phyloP scores from a whole-genome alignment of 2,329 filamentous ascomycete genomes.

The Neofusicoccum sp. region DNA sequence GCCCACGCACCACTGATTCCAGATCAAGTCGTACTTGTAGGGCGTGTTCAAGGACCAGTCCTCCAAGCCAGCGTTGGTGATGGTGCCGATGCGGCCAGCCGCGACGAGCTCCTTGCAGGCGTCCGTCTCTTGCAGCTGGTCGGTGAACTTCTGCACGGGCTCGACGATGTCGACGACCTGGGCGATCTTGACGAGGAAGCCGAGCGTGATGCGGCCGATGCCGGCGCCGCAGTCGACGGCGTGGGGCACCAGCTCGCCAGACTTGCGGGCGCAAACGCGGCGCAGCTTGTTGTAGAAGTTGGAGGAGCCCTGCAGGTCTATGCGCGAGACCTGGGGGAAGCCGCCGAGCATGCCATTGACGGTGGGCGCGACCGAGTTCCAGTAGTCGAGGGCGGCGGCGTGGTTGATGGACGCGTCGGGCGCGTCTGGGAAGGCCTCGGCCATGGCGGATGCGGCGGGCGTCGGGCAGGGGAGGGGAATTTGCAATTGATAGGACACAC shows the following conservation, averaged over 20 bases:
- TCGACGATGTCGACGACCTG: slow-evolving; percentile 79
- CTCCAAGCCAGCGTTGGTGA: slow-evolving; percentile 76
- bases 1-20: slow-evolving; percentile 89
- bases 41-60: slow-evolving; percentile 58
- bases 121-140: slow-evolving; percentile 51
- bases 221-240: slow-evolving; percentile 66
- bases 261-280: slow-evolving; percentile 31
- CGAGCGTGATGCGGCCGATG: slow-evolving; percentile 81
- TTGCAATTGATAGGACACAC: slow-evolving; percentile 1
- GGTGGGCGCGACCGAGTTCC: slow-evolving; percentile 55
- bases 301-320: slow-evolving; percentile 71
- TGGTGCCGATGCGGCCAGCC: slow-evolving; percentile 58
- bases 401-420: slow-evolving; percentile 50
- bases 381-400: slow-evolving; percentile 51
- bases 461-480: not conserved
- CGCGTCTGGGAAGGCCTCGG: slow-evolving; percentile 25
- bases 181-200: slow-evolving; percentile 72
- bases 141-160: slow-evolving; percentile 80
- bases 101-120: slow-evolving; percentile 36
- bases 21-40: slow-evolving; percentile 74
- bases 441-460: slow-evolving; percentile 4
- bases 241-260: slow-evolving; percentile 30
- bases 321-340: slow-evolving; percentile 67
- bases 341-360: slow-evolving; percentile 80
- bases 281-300: slow-evolving; percentile 71